These are phyloP conservation scores for Chalara sp. DNA, from an alignment of 2,329 filamentous ascomycete genomes.

Conservation along the genomic window DNA sequence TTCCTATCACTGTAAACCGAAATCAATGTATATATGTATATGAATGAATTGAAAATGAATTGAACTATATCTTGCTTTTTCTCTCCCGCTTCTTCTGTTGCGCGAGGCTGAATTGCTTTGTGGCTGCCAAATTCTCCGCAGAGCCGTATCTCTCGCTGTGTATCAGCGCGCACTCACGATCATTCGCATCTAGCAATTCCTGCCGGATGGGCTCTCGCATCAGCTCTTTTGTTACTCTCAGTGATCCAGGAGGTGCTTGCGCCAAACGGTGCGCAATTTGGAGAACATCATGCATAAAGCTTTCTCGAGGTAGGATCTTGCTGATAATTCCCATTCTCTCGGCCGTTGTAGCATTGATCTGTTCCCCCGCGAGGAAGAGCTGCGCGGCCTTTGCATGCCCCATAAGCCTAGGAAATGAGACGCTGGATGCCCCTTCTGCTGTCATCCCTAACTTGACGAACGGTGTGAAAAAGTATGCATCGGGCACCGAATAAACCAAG, in stretches of 20 bases:
- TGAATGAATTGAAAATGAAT: background rate
- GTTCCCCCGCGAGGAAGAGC: constrained; percentile 16
- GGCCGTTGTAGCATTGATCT: constrained; percentile 14
- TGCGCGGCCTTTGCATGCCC: constrained; percentile 17
- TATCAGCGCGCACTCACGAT: constrained; percentile 8
- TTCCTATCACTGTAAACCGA: too few species aligned
- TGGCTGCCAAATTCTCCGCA: constrained; percentile 4
- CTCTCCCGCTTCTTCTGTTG: constrained; percentile 3
- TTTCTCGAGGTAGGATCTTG: constrained; percentile 14
- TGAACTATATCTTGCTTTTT: constrained; percentile 7
- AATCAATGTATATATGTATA: too few species aligned
- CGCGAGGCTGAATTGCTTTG: constrained; percentile 4
- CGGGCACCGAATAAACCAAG: constrained; percentile 18
- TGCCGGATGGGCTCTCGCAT: constrained; percentile 15
- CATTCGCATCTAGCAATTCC: constrained; percentile 14
- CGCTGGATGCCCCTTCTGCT: constrained; percentile 17
- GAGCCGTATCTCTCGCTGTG: constrained; percentile 9
- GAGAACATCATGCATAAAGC: constrained; percentile 12
- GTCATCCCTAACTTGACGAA: constrained; percentile 21
- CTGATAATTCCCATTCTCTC: constrained; percentile 14
- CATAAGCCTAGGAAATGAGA: constrained; percentile 18
- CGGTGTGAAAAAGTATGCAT: constrained; percentile 21
- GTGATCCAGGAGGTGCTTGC: constrained; percentile 9
- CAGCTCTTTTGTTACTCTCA: constrained; percentile 14
- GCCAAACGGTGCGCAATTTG: constrained; percentile 10